These are phyloP conservation scores for Solanum gandarillasii DNA, from an alignment of 257 asterid species.

Conservation along the genomic window DNA sequence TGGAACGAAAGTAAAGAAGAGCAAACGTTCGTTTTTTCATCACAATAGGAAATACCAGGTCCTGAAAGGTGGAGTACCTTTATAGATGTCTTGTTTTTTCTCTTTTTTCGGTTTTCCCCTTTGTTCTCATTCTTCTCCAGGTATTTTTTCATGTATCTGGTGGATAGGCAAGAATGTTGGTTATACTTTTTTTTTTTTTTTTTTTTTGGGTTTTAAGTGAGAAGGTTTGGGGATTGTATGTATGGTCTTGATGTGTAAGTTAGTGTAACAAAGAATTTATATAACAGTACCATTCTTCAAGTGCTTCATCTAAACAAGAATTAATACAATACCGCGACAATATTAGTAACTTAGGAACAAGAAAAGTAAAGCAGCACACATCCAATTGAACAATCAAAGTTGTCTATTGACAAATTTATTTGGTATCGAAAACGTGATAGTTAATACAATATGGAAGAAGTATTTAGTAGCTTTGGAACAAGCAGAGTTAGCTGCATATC, in stretches of 20 bases:
- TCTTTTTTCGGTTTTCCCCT: neutral
- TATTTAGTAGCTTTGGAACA: neutral
- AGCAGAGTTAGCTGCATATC: neutral
- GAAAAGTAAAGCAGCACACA: neutral
- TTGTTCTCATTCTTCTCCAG: neutral
- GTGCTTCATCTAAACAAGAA: neutral
- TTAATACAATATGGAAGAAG: neutral
- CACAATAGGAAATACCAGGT: constrained; percentile 43
- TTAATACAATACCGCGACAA: neutral
- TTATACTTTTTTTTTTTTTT: neutral
- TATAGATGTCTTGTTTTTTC: neutral
- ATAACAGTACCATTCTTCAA: neutral
- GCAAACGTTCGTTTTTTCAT: constrained; percentile 59
- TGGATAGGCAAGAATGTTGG: neutral
- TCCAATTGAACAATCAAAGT: neutral
- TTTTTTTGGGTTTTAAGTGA: neutral
- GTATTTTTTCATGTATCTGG: neutral
- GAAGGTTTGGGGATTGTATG: neutral
- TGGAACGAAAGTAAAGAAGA: constrained; percentile 60
- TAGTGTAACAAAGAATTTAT: neutral
- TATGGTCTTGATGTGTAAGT: neutral
- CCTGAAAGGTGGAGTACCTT: constrained; percentile 39
- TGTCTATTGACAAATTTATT: neutral
- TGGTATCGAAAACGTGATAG: neutral
- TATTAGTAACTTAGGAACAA: neutral